These are phyloP conservation scores for Leishmania tropica DNA, from an alignment of 208 protist species.

Conservation along the genomic window DNA sequence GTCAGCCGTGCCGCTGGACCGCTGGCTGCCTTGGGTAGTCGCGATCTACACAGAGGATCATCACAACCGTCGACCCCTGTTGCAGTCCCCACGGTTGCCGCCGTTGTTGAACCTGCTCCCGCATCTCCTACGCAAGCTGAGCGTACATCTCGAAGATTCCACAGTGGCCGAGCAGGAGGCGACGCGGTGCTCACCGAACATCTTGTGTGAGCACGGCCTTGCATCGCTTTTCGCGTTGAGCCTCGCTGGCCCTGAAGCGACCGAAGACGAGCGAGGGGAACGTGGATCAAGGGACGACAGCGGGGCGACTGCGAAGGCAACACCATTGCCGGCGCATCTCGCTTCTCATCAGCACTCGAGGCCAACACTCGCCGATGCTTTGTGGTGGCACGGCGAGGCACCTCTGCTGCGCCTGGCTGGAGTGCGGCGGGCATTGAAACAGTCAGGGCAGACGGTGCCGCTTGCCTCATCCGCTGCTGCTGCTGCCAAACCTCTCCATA, in stretches of 20 bases:
- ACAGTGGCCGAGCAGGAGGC: background rate
- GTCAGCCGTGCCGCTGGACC: conserved; percentile 13
- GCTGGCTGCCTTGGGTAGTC: conserved; percentile 49
- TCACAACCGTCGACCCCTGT: background rate
- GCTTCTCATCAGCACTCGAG: background rate
- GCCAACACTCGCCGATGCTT: conserved; percentile 25
- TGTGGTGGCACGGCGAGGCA: conserved; percentile 50
- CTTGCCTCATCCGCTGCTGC: background rate
- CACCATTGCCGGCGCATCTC: background rate
- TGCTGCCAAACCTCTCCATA: background rate
- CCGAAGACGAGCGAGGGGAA: background rate
- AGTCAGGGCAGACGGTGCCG: background rate
- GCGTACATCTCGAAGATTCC: conserved; percentile 2
- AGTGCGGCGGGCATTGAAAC: conserved; percentile 32
- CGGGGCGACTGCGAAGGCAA: background rate
- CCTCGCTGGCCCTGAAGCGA: background rate
- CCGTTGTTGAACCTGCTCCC: conserved; percentile 37
- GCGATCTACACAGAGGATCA: conserved; percentile 15
- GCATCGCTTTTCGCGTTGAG: conserved; percentile 6
- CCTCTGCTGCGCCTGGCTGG: conserved; percentile 39
- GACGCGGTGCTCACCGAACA: background rate
- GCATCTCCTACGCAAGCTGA: conserved; percentile 18
- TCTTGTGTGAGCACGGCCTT: conserved; percentile 11
- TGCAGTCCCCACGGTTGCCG: conserved; percentile 5
- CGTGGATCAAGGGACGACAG: background rate